Evolutionary conservation across 2,329 filamentous ascomycete species (phyloP), one percentile per base, ranked within the genome.

Genomic region (Xylaria sp.): DNA sequence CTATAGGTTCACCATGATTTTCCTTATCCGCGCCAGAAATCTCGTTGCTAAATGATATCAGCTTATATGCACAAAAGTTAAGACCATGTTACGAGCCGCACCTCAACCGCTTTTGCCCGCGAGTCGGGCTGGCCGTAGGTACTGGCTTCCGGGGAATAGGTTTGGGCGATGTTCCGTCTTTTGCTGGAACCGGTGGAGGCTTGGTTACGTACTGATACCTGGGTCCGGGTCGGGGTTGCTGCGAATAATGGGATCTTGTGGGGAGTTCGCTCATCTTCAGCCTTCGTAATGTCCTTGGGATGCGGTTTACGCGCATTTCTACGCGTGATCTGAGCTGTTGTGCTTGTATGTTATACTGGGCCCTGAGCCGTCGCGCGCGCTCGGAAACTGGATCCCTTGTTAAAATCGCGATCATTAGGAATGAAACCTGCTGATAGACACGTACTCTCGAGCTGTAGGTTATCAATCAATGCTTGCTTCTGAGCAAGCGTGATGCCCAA

Each of bases 261-360:
- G 94, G 79, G 8, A 98, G 84, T 53, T 97, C 94, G 64, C 90
- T 89, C 86, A 99, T 95, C 65, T 89, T 97, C 69, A 89, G 86
- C 76, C 91, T 92, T 68, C 95, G 90, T 71, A 97, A 82, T 17
- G 90, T 86, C 74, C 89, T 87, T 7, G 96, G 96, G 61, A 98
- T 96, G 62, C 96, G 90, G 78, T 98, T 97, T 79, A 98, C 88
- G 81, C 96, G 92, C 82, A 97, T 92, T 80, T 98, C 94, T 61
- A 99, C 91, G 69, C 95, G 91, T 68, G 93, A 90, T 69, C 92
- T 89, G 47, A 98, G 86, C 70, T 92, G 92, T 79, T 95, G 92
- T 24, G 94, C 92, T 80, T 97, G 94, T 9, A 97, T 86, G 67
- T 92, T 91, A 82, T 97, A 97, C 79, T 97, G 94, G 6, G 94